Conservation (phyloP, 2,329 filamentous ascomycete species). For the Alternaria sp. region DNA sequence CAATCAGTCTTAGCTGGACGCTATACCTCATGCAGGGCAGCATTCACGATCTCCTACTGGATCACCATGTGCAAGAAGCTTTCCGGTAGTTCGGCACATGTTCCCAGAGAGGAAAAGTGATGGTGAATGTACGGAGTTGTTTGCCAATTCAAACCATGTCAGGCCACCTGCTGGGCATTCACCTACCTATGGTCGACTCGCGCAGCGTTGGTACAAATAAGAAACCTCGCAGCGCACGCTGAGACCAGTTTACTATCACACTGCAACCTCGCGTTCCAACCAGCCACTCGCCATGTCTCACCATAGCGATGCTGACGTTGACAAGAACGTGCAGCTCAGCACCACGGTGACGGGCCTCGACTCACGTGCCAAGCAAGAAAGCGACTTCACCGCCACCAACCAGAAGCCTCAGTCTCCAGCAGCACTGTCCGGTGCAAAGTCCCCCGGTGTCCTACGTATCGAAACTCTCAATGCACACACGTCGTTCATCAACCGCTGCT, state of each 20-base stretch:
- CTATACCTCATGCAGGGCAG: neutral
- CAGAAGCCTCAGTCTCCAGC: neutral
- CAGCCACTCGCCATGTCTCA: neutral
- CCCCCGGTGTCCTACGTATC: constrained; percentile 66
- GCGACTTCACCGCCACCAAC: neutral
- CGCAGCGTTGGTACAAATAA: neutral
- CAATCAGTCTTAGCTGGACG: neutral
- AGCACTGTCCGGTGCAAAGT: constrained; percentile 43
- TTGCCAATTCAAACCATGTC: neutral
- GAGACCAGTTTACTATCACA: neutral
- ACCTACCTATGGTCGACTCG: neutral
- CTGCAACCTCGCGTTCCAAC: neutral
- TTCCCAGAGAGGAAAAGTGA: neutral
- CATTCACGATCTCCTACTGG: neutral
- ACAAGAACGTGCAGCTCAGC: neutral
- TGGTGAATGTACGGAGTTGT: neutral
- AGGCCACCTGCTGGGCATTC: neutral
- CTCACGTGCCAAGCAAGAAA: neutral
- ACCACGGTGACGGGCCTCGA: neutral
- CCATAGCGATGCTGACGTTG: neutral
- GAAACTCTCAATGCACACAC: constrained; percentile 65
- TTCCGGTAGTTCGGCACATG: neutral
- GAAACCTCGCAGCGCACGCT: neutral
- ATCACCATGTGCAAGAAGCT: neutral
- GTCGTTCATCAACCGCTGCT: constrained; percentile 61